Conservation (phyloP, 1,139 yeast genomes). For the Yamadazyma friedrichii region DNA sequence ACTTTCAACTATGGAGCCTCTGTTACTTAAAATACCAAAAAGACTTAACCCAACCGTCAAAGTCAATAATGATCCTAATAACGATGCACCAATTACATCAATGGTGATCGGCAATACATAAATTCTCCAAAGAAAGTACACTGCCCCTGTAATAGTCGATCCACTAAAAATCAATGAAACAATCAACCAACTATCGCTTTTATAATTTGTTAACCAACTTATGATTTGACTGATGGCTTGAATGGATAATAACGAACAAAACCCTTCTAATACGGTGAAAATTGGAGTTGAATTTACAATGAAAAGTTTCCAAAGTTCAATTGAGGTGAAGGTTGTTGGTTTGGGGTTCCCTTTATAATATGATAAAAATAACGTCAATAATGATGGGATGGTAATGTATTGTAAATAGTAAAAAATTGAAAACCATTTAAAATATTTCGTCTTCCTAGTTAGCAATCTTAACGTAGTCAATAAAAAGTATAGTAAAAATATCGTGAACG, state of each 20-base stretch:
- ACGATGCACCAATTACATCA: constrained; percentile 72
- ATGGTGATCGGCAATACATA: constrained; percentile 71
- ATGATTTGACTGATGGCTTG: constrained; percentile 89
- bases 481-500: constrained; percentile 67
- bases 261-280: constrained; percentile 88
- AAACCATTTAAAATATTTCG: constrained; percentile 49
- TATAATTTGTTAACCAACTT: constrained; percentile 64
- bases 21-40: constrained; percentile 79
- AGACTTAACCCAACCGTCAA: constrained; percentile 71
- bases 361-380: constrained; percentile 71
- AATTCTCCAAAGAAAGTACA: constrained; percentile 79
- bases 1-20: constrained; percentile 86
- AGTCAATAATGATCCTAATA: constrained; percentile 83
- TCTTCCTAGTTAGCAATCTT: constrained; percentile 52
- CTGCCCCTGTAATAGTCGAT: constrained; percentile 68
- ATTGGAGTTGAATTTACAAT: constrained; percentile 81
- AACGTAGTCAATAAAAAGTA: constrained; percentile 75
- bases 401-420: constrained; percentile 75
- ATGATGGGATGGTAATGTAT: constrained; percentile 78
- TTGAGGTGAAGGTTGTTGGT: constrained; percentile 14
- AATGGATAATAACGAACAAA: constrained; percentile 82
- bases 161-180: constrained; percentile 74
- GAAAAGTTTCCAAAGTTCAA: constrained; percentile 60
- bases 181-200: constrained; percentile 79
- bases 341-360: constrained; percentile 27